These are phyloP conservation scores for Arthrobotrys musiformis DNA, from an alignment of 2,329 filamentous ascomycete species.

Conservation along the genomic window DNA sequence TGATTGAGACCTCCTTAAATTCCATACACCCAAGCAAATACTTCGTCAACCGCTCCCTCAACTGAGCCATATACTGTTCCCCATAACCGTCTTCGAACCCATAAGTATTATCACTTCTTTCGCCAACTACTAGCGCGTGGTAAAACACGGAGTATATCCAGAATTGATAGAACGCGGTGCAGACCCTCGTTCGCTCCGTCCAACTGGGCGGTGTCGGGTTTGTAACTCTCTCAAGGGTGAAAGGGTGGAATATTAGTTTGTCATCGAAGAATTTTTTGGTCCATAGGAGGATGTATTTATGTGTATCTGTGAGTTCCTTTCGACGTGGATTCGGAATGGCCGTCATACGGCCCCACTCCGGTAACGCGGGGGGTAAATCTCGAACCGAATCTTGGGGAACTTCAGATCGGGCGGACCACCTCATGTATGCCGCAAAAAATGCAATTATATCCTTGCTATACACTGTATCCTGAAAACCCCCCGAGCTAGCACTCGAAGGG, in stretches of 20 bases:
- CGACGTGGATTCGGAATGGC: background rate
- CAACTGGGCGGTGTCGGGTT: background rate
- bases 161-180: constrained; percentile 21
- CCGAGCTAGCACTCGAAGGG: background rate
- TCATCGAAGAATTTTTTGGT: background rate
- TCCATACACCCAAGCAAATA: too few relatives aligned
- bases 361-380: background rate
- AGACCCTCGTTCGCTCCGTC: background rate
- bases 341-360: background rate
- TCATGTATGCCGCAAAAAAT: constrained; percentile 2
- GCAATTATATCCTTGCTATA: background rate
- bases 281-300: constrained; percentile 5
- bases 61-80: too few relatives aligned
- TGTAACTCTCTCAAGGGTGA: background rate
- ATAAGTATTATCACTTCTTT: too few relatives aligned
- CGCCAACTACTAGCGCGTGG: too few relatives aligned
- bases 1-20: background rate
- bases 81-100: too few relatives aligned
- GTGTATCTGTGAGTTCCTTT: background rate
- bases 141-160: constrained; percentile 6
- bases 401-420: background rate
- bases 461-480: background rate
- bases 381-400: background rate
- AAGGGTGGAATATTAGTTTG: background rate
- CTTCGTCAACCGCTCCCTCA: background rate